These are phyloP conservation scores for Salvia rosmarinus DNA, from an alignment of 257 asterid species.

Conservation along the genomic window DNA sequence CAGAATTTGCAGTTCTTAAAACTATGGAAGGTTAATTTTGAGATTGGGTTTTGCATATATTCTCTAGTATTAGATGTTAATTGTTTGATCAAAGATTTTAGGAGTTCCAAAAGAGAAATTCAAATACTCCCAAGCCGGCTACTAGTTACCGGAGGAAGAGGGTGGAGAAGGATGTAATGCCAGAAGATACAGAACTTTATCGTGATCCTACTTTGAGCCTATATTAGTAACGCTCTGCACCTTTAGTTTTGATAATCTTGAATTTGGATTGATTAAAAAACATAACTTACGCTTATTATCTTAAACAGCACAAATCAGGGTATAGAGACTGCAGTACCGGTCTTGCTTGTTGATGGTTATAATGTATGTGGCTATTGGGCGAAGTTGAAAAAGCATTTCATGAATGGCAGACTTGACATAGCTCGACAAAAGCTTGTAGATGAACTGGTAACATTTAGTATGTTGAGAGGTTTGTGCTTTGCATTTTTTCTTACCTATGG, in stretches of 20 bases:
- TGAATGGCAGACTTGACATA: conserved; percentile 77
- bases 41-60: conserved; percentile 17
- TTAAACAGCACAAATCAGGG: conserved; percentile 81
- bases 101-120: conserved; percentile 78
- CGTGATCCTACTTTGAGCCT: conserved; percentile 84
- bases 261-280: conserved; percentile 28
- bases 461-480: conserved; percentile 78
- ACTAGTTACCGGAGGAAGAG: conserved; percentile 89
- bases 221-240: conserved; percentile 64
- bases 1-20: conserved; percentile 83
- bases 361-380: conserved; percentile 97
- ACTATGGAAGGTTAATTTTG: conserved; percentile 70
- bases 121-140: conserved; percentile 69
- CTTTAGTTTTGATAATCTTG: conserved; percentile 37
- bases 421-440: conserved; percentile 98
- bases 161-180: conserved; percentile 83
- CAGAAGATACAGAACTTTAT: conserved; percentile 70
- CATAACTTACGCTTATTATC: conserved; percentile 21
- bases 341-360: conserved; percentile 97
- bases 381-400: conserved; percentile 89
- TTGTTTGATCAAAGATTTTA: conserved; percentile 37
- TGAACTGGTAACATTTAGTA: conserved; percentile 80
- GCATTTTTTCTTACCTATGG: conserved; percentile 24
- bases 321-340: conserved; percentile 73
- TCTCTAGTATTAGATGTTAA: conserved; percentile 16